These are phyloP conservation scores for Aspergillus oerlinghausenensis DNA, from an alignment of 2,329 filamentous ascomycete species.

Conservation along the genomic window DNA sequence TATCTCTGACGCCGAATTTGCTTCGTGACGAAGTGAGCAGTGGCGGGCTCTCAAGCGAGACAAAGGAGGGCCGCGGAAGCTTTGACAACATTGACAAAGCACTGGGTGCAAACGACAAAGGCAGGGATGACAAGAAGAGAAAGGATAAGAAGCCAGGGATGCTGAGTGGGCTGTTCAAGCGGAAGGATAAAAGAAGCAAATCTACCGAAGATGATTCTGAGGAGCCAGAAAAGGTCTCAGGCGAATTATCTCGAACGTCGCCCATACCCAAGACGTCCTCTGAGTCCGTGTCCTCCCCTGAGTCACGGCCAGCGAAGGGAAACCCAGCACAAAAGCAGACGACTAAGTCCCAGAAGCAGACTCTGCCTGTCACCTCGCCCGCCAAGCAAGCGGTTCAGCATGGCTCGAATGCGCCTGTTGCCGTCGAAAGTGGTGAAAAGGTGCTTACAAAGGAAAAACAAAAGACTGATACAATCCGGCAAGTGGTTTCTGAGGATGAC, in stretches of 20 bases:
- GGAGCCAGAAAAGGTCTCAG: slow-evolving; percentile 56
- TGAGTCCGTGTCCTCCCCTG: slow-evolving; percentile 38
- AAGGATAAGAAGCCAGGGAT: slow-evolving; percentile 68
- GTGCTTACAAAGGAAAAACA: slow-evolving; percentile 15
- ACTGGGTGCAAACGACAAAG: slow-evolving; percentile 56
- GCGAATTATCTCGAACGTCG: slow-evolving; percentile 50
- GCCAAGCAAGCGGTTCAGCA: slow-evolving; percentile 39
- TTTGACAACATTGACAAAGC: slow-evolving; percentile 73
- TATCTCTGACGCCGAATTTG: slow-evolving; percentile 89
- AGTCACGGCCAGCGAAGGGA: slow-evolving; percentile 29
- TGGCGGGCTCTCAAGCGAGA: slow-evolving; percentile 24
- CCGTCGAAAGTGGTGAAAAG: slow-evolving; percentile 20
- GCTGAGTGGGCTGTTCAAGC: slow-evolving; percentile 65
- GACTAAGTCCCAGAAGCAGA: slow-evolving; percentile 68
- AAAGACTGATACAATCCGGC: slow-evolving; percentile 30
- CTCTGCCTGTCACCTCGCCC: slow-evolving; percentile 40
- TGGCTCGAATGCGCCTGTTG: slow-evolving; percentile 22
- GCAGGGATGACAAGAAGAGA: slow-evolving; percentile 70
- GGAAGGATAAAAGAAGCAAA: slow-evolving; percentile 59
- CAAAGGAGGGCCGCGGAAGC: slow-evolving; percentile 56
- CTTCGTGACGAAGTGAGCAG: slow-evolving; percentile 68
- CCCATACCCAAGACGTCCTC: slow-evolving; percentile 42
- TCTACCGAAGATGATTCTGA: slow-evolving; percentile 44
- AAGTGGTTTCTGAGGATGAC: slow-evolving; percentile 29
- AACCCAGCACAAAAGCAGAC: slow-evolving; percentile 51